Evolutionary conservation across 2,329 filamentous ascomycete species (phyloP).

Genomic region (Botryosphaeria dothidea): DNA sequence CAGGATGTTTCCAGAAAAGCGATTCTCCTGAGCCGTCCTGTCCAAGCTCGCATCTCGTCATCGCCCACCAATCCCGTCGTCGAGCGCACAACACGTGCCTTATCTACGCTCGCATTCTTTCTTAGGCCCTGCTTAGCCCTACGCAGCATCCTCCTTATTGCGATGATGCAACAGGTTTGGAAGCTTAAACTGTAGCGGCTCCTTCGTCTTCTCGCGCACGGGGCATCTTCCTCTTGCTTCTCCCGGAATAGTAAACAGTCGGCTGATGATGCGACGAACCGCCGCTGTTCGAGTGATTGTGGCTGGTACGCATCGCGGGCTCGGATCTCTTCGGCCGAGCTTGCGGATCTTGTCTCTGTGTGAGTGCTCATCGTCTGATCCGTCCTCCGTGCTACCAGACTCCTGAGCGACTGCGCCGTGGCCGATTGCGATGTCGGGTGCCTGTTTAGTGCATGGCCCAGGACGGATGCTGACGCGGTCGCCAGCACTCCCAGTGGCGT

Average conservation of each 20-base stretch:
- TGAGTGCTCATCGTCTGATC: slow-evolving; percentile 32
- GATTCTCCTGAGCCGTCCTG: background rate
- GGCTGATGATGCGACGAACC: slow-evolving; percentile 21
- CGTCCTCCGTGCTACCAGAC: slow-evolving; percentile 31
- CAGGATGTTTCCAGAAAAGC: background rate
- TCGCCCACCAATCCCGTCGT: background rate
- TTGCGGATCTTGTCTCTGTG: slow-evolving; percentile 44
- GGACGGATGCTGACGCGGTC: slow-evolving; percentile 12
- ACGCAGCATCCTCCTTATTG: slow-evolving; percentile 12
- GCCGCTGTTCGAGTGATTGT: slow-evolving; percentile 16
- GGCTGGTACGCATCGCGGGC: slow-evolving; percentile 21
- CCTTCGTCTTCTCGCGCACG: slow-evolving; percentile 38
- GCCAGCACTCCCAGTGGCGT: slow-evolving; percentile 17
- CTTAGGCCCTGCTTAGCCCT: background rate
- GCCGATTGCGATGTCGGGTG: slow-evolving; percentile 3
- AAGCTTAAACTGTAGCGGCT: slow-evolving; percentile 42
- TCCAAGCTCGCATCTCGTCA: background rate
- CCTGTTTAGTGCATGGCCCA: slow-evolving; percentile 1
- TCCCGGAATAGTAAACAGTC: slow-evolving; percentile 41
- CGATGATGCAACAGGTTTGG: slow-evolving; percentile 25
- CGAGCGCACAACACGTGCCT: background rate
- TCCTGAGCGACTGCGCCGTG: slow-evolving; percentile 27
- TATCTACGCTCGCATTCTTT: background rate
- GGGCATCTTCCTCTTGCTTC: slow-evolving; percentile 45
- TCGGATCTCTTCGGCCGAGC: slow-evolving; percentile 39